Evolutionary conservation across 2,329 filamentous ascomycete genomes (phyloP).

Genomic region (Penicillium sp.): DNA sequence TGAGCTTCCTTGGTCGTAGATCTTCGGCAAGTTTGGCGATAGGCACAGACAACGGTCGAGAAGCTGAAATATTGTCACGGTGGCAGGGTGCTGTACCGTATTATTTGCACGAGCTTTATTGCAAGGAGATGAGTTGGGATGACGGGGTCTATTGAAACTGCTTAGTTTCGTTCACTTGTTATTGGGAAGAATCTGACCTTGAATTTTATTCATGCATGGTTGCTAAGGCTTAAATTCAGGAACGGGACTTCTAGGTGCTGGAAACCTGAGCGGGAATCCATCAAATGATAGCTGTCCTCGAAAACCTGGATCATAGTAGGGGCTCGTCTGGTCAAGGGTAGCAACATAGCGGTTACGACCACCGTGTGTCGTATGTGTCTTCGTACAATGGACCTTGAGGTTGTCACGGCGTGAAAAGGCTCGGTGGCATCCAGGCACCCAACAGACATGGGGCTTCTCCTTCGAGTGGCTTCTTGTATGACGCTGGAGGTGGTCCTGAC

Average conservation of each 20-base stretch:
- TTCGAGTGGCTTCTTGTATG: conserved; percentile 39
- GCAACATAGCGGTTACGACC: conserved; percentile 47
- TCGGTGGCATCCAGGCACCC: conserved; percentile 43
- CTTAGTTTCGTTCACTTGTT: neutral
- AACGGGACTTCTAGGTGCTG: no score
- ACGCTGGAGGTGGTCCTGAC: neutral
- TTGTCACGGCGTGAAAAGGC: conserved; percentile 46
- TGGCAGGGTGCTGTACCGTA: no score
- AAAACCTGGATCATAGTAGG: conserved; percentile 44
- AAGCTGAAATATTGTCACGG: neutral
- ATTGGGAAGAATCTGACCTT: no score
- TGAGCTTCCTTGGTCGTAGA: neutral
- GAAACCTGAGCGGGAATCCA: no score
- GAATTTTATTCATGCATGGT: no score
- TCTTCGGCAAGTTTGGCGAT: neutral
- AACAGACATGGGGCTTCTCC: conserved; percentile 44
- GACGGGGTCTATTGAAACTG: neutral
- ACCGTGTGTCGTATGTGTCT: conserved; percentile 47
- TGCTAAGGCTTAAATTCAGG: no score
- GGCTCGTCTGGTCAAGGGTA: conserved; percentile 43
- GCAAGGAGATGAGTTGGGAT: neutral
- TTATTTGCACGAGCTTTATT: neutral
- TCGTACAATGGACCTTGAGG: conserved; percentile 46
- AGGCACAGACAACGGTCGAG: neutral
- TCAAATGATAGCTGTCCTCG: conserved; percentile 34